A percentile compares a stretch with the other conserved stretches of the same genome.
Evolutionary conservation across 1,284 basidiomycete genomes (phyloP).

Genomic region (Tetrapyrgos nigripes): DNA sequence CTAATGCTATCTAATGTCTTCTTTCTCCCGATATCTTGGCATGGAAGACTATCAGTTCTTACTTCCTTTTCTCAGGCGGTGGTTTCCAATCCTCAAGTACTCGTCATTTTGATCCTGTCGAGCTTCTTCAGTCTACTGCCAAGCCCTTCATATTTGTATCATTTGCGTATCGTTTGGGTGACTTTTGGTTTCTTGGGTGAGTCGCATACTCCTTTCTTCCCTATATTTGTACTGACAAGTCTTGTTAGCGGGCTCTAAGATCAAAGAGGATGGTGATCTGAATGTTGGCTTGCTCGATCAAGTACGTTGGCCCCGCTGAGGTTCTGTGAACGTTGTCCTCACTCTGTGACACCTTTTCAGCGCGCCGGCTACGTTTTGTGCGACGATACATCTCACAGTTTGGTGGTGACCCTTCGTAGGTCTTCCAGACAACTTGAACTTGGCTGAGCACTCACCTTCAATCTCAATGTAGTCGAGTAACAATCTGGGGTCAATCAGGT

Average conservation of each 20-base stretch:
- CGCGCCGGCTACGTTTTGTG: conserved; percentile 38
- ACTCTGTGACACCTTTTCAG: conserved; percentile 27
- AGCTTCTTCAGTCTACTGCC: conserved; percentile 33
- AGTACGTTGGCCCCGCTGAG: conserved; percentile 24
- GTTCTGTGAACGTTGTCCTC: too few relatives aligned
- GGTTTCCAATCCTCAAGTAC: conserved; percentile 43
- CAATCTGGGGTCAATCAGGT: conserved; percentile 21
- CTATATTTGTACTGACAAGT: too few relatives aligned
- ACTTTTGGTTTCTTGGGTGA: conserved; percentile 46
- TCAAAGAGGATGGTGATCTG: conserved; percentile 32
- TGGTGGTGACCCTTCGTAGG: conserved; percentile 19
- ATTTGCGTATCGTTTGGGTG: conserved; percentile 48
- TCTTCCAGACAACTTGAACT: neutral
- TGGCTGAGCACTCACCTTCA: neutral
- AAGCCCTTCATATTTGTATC: conserved; percentile 46
- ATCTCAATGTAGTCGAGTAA: conserved; percentile 15
- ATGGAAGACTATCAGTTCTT: neutral
- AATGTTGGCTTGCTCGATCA: conserved; percentile 48
- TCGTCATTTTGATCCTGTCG: conserved; percentile 32
- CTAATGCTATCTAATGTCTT: neutral
- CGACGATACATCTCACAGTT: conserved; percentile 19
- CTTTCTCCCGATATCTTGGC: neutral
- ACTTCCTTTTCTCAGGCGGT: conserved; percentile 34
- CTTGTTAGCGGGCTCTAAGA: conserved; percentile 6
- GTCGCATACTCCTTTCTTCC: neutral